A percentile compares a stretch with the other conserved stretches of the same genome.
Conservation (phyloP, 208 protist genomes). For the Trypanosoma lewisi region DNA sequence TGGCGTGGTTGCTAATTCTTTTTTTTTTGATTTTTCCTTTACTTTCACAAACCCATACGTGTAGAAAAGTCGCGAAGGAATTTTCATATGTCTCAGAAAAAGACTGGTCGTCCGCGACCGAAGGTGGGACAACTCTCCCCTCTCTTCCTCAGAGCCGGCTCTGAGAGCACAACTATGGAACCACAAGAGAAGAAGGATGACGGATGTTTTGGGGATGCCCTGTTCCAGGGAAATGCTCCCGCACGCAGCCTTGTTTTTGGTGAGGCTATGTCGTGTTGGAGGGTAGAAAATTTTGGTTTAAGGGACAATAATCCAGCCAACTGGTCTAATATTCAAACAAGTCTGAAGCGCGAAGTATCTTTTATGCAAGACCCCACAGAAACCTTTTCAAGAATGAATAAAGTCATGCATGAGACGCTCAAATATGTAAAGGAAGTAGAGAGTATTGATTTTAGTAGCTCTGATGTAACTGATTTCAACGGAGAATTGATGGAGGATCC, state of each 20-base stretch:
- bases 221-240: conserved; percentile 21
- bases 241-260: conserved; percentile 24
- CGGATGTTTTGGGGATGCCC: conserved; percentile 13
- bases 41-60: too few relatives aligned
- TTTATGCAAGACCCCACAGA: conserved; percentile 63
- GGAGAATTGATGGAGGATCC: conserved; percentile 71
- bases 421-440: conserved; percentile 78
- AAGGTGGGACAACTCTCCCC: neutral
- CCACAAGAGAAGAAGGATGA: neutral
- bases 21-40: neutral
- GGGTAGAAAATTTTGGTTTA: conserved; percentile 22
- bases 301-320: conserved; percentile 19
- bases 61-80: too few relatives aligned
- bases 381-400: conserved; percentile 72
- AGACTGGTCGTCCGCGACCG: neutral
- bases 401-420: conserved; percentile 60
- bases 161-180: neutral
- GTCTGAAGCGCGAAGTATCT: conserved; percentile 35
- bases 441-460: conserved; percentile 75
- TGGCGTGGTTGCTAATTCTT: too few relatives aligned
- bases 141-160: neutral
- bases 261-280: neutral
- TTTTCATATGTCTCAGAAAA: conserved; percentile 2
- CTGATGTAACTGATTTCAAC: conserved; percentile 62
- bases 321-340: conserved; percentile 11